A percentile compares a stretch with the other conserved stretches of the same genome.
phyloP scores from a whole-genome alignment of 352 stramenopile genomes.

The Phytophthora sp. region DNA sequence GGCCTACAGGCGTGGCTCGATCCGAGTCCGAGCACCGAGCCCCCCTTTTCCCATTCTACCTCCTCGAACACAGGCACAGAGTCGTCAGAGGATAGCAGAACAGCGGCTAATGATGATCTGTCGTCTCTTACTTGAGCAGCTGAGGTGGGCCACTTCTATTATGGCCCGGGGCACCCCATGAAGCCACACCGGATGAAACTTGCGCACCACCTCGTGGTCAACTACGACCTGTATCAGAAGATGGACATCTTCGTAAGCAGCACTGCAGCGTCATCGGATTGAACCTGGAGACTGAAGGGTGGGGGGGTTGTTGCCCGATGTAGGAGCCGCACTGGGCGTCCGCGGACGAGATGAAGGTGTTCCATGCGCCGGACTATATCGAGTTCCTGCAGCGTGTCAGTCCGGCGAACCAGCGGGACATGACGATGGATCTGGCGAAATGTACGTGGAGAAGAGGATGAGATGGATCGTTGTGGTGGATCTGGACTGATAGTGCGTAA shows the following conservation, averaged over 20 bases:
- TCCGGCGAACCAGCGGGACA: conserved; percentile 92
- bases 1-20: too few relatives aligned
- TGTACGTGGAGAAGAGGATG: conserved; percentile 41
- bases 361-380: conserved; percentile 98
- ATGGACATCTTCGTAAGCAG: conserved; percentile 96
- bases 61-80: too few relatives aligned
- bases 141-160: conserved; percentile 97
- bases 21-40: too few relatives aligned
- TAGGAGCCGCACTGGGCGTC: conserved; percentile 82
- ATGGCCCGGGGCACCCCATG: conserved; percentile 96
- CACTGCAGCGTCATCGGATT: not conserved
- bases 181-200: conserved; percentile 97
- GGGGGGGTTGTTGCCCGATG: not conserved
- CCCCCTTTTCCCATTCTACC: too few relatives aligned
- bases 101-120: not conserved
- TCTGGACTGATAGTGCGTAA: conserved; percentile 11
- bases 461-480: not conserved
- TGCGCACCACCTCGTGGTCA: conserved; percentile 97
- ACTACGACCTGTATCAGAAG: conserved; percentile 98
- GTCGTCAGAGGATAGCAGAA: too few relatives aligned
- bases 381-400: conserved; percentile 96
- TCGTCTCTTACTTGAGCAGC: conserved; percentile 44
- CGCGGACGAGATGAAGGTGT: conserved; percentile 94
- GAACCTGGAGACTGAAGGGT: not conserved
- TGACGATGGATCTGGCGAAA: conserved; percentile 68